Percentiles rank a stretch among this genome's conserved stretches.
Evolutionary conservation across 371 early-diverging fungal genomes (phyloP).

Genomic region (Rhizomucor pusillus): DNA sequence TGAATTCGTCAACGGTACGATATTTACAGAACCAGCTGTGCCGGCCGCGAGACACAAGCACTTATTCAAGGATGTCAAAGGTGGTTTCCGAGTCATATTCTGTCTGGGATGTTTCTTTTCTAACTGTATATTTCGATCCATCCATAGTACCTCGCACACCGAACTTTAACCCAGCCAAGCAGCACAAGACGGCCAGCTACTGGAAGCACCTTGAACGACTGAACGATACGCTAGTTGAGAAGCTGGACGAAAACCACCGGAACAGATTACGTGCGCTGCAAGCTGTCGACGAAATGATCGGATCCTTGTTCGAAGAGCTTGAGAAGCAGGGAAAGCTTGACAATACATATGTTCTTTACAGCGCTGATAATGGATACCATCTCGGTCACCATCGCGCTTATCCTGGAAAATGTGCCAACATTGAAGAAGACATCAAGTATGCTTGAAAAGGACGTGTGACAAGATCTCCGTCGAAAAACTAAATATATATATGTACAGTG

Average conservation of each 20-base stretch:
- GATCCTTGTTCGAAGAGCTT: conserved; percentile 49
- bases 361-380: conserved; percentile 67
- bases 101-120: neutral
- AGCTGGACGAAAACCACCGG: conserved; percentile 54
- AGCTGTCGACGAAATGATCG: conserved; percentile 65
- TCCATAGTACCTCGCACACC: conserved; percentile 58
- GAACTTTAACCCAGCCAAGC: conserved; percentile 55
- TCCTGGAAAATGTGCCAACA: conserved; percentile 59
- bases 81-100: conserved; percentile 19
- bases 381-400: conserved; percentile 62
- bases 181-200: conserved; percentile 55
- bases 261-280: conserved; percentile 60
- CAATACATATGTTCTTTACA: conserved; percentile 65
- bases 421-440: conserved; percentile 63
- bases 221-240: conserved; percentile 31
- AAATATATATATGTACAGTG: conserved; percentile 20
- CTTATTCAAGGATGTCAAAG: conserved; percentile 51
- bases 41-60: conserved; percentile 52
- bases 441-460: too few species aligned
- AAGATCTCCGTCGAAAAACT: too few species aligned
- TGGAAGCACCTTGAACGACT: conserved; percentile 46
- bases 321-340: conserved; percentile 54
- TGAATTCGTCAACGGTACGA: conserved; percentile 15
- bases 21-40: conserved; percentile 37
- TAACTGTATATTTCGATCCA: too few species aligned